phyloP scores from a whole-genome alignment of 129 eudicot species.

The Sambucus nigra region DNA sequence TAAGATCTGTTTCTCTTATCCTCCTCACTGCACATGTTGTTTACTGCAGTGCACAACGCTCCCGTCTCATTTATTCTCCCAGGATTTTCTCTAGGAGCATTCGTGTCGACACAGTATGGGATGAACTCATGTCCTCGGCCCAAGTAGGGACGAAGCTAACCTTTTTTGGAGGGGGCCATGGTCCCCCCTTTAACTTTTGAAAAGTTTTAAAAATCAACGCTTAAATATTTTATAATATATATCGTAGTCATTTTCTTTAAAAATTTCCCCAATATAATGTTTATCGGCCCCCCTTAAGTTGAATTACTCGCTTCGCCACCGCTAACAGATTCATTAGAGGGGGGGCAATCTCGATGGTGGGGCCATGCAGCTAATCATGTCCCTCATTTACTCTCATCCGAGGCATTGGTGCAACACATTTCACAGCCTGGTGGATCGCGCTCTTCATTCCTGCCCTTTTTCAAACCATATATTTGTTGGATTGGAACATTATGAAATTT shows the following conservation, averaged over 20 bases:
- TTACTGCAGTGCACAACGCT: conserved; percentile 12
- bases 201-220: too few species aligned
- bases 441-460: conserved; percentile 22
- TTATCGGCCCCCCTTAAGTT: too few species aligned
- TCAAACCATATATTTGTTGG: conserved; percentile 21
- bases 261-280: too few species aligned
- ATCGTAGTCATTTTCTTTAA: too few species aligned
- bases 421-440: conserved; percentile 26
- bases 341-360: conserved; percentile 32
- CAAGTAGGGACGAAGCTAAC: too few species aligned
- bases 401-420: conserved; percentile 6
- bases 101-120: conserved; percentile 15
- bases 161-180: too few species aligned
- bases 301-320: too few species aligned
- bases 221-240: too few species aligned
- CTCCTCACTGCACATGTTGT: conserved; percentile 28
- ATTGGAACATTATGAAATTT: conserved; percentile 8
- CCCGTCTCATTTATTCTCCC: conserved; percentile 14
- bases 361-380: conserved; percentile 30
- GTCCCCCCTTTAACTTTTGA: too few species aligned
- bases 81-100: conserved; percentile 10
- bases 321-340: conserved; percentile 26
- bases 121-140: conserved; percentile 20
- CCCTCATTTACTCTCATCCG: conserved; percentile 16
- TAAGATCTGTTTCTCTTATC: conserved; percentile 22